These are phyloP conservation scores for Actinomucor elegans DNA, from an alignment of 371 early-diverging fungal genomes.

Conservation along the genomic window DNA sequence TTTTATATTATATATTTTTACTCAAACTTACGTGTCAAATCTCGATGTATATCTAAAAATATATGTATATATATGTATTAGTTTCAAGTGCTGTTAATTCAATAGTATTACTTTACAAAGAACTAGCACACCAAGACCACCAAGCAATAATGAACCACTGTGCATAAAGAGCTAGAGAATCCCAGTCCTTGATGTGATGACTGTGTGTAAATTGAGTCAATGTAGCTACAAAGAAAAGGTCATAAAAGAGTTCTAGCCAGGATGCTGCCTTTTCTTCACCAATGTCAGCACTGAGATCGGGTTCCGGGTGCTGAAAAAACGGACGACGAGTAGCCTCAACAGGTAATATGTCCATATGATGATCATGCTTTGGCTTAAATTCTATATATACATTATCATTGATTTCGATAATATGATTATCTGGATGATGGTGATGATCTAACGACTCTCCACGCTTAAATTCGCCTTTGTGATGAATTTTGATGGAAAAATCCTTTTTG, in stretches of 20 bases:
- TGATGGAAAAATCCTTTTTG: slow-evolving; percentile 56
- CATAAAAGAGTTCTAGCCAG: slow-evolving; percentile 61
- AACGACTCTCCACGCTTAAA: slow-evolving; percentile 2
- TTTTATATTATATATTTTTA: not conserved
- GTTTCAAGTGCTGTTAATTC: not conserved
- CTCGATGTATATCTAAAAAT: slow-evolving; percentile 48
- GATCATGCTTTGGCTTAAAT: slow-evolving; percentile 38
- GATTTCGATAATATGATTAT: slow-evolving; percentile 39
- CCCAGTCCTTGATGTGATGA: slow-evolving; percentile 59
- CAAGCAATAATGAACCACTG: slow-evolving; percentile 62
- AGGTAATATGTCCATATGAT: slow-evolving; percentile 10
- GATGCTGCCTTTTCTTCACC: slow-evolving; percentile 52
- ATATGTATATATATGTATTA: not conserved
- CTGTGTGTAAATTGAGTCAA: slow-evolving; percentile 59
- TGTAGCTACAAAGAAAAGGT: slow-evolving; percentile 59
- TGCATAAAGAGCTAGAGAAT: slow-evolving; percentile 50
- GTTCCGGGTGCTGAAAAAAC: slow-evolving; percentile 51
- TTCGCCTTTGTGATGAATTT: slow-evolving; percentile 46
- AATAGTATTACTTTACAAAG: slow-evolving; percentile 30
- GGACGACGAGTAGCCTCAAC: slow-evolving; percentile 36
- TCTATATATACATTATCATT: slow-evolving; percentile 47
- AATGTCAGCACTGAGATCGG: slow-evolving; percentile 53
- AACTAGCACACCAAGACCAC: slow-evolving; percentile 60
- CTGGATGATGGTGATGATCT: slow-evolving; percentile 12
- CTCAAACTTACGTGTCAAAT: slow-evolving; percentile 56